A percentile compares a stretch with the other conserved stretches of the same genome.
Conservation (phyloP, 2,329 filamentous ascomycete species). For the Arthrobotrys musiformis region DNA sequence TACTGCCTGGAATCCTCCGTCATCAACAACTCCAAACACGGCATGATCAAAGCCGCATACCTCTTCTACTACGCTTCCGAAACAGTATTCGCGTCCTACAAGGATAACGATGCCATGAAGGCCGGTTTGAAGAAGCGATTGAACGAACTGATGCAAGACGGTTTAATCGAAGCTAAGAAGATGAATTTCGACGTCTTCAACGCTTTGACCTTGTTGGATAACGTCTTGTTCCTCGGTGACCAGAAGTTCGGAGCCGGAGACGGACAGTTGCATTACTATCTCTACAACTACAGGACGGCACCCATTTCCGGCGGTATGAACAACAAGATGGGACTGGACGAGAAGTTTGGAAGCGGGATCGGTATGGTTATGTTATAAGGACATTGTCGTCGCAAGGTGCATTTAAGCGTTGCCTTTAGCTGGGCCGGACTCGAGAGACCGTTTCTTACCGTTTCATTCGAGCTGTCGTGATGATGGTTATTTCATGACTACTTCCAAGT, state of each 20-base stretch:
- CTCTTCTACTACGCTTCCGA: slow-evolving; percentile 97
- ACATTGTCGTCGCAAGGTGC: background rate
- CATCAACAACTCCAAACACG: slow-evolving; percentile 81
- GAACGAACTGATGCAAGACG: slow-evolving; percentile 82
- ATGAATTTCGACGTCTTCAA: slow-evolving; percentile 95
- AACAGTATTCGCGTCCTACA: slow-evolving; percentile 69
- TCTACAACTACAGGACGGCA: slow-evolving; percentile 94
- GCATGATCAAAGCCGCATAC: slow-evolving; percentile 87
- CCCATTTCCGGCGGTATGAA: slow-evolving; percentile 88
- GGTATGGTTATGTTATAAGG: slow-evolving; percentile 82
- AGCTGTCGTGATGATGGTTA: background rate
- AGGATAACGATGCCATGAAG: slow-evolving; percentile 61
- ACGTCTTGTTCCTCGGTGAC: slow-evolving; percentile 89
- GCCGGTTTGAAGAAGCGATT: slow-evolving; percentile 79
- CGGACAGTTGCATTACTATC: slow-evolving; percentile 93
- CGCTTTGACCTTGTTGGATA: slow-evolving; percentile 91
- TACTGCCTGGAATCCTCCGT: slow-evolving; percentile 94
- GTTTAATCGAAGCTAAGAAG: slow-evolving; percentile 85
- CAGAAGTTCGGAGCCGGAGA: slow-evolving; percentile 96
- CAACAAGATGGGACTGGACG: slow-evolving; percentile 79
- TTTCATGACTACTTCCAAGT: background rate
- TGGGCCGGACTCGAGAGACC: too few relatives aligned
- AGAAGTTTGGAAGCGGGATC: slow-evolving; percentile 82
- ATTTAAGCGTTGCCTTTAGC: background rate
- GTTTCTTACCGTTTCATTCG: background rate